Evolutionary conservation across 140 eudicot genomes (phyloP).

Genomic region (Oenanthe javanica): DNA sequence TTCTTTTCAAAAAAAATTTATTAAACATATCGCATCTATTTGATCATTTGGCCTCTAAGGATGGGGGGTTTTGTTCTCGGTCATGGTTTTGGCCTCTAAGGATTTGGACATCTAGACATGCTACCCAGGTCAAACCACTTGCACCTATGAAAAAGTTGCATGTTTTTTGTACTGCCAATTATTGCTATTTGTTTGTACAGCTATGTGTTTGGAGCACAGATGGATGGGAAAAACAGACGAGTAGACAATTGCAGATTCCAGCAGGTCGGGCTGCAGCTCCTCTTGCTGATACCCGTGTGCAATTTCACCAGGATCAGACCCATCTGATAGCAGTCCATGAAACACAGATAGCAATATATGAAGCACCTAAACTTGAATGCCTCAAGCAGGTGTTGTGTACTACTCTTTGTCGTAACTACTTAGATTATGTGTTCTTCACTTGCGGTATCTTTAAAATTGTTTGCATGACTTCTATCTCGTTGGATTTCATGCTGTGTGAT

Average conservation of each 20-base stretch:
- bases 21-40: background rate
- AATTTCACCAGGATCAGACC: conserved; percentile 66
- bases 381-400: conserved; percentile 47
- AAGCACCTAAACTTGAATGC: conserved; percentile 61
- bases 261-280: conserved; percentile 51
- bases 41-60: background rate
- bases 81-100: background rate
- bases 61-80: background rate
- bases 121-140: background rate
- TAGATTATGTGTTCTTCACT: background rate
- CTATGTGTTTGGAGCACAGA: conserved; percentile 70
- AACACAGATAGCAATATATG: conserved; percentile 63
- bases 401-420: background rate
- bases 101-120: background rate
- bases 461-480: background rate
- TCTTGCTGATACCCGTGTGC: conserved; percentile 57
- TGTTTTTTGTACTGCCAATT: background rate
- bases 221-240: conserved; percentile 63
- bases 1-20: too few species aligned
- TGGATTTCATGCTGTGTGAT: background rate
- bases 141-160: background rate
- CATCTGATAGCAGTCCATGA: conserved; percentile 62
- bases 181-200: conserved; percentile 28
- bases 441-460: background rate
- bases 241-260: conserved; percentile 55